phyloP scores from a whole-genome alignment of 176 grass and related monocot species.

The Zea luxurians region DNA sequence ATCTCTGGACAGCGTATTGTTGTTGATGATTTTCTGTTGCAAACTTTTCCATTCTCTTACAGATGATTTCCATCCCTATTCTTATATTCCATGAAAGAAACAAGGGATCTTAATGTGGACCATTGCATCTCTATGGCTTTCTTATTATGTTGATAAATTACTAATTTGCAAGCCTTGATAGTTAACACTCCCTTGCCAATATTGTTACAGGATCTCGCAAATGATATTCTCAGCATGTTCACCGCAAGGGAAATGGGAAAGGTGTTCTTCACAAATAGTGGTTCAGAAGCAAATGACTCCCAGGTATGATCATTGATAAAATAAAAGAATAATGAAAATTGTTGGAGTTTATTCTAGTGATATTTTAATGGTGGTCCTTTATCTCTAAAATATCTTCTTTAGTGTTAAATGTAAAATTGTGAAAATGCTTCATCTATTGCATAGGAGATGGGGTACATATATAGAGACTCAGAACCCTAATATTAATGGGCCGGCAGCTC shows the following conservation, averaged over 20 bases:
- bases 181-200: constrained; percentile 7
- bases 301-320: constrained; percentile 46
- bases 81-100: background rate
- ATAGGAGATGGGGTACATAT: too few relatives aligned
- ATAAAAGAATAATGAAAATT: background rate
- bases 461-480: too few relatives aligned
- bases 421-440: too few relatives aligned
- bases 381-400: background rate
- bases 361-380: background rate
- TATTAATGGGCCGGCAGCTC: too few relatives aligned
- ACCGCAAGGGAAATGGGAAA: constrained; percentile 91
- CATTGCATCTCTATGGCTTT: background rate
- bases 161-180: constrained; percentile 12
- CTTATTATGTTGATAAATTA: background rate
- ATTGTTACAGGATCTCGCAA: constrained; percentile 75
- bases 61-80: background rate
- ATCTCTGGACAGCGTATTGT: background rate
- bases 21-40: constrained; percentile 12
- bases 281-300: constrained; percentile 98
- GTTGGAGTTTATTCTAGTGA: constrained; percentile 2
- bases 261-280: constrained; percentile 94
- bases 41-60: background rate
- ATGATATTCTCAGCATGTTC: constrained; percentile 74
- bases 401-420: background rate
- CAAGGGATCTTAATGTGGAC: background rate